Percentiles rank a stretch among this genome's conserved stretches.
Evolutionary conservation across 2,329 filamentous ascomycete species (phyloP).

Genomic region (Phaeophleospora eucalypticola): DNA sequence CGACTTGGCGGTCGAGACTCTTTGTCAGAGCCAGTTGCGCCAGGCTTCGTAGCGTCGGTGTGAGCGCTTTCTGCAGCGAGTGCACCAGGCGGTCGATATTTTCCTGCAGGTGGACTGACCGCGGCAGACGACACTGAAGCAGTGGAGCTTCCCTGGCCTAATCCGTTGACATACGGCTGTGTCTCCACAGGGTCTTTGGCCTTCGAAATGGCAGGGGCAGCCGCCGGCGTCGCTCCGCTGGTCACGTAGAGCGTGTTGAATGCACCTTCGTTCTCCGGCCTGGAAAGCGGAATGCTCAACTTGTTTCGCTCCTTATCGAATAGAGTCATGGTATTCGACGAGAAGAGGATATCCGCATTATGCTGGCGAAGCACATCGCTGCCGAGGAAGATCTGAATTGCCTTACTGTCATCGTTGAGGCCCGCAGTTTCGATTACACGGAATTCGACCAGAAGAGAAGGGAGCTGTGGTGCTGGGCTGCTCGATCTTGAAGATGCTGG

Average conservation of each 20-base stretch:
- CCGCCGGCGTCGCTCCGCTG: conserved; percentile 23
- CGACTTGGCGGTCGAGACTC: conserved; percentile 25
- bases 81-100: conserved; percentile 30
- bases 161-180: conserved; percentile 30
- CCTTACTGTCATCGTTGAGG: conserved; percentile 49
- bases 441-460: conserved; percentile 75
- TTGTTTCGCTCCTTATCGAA: conserved; percentile 84
- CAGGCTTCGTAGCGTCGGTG: conserved; percentile 19
- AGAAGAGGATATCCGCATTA: conserved; percentile 87
- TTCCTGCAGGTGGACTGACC: conserved; percentile 27
- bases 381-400: conserved; percentile 82
- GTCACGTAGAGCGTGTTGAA: conserved; percentile 74
- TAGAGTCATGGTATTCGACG: conserved; percentile 81
- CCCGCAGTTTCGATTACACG: conserved; percentile 59
- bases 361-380: conserved; percentile 82
- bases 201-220: conserved; percentile 1
- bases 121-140: conserved; percentile 22
- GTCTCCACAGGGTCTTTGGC: conserved; percentile 53
- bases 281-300: conserved; percentile 83
- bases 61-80: conserved; percentile 20
- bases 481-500: conserved; percentile 68
- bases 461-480: conserved; percentile 73
- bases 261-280: conserved; percentile 77
- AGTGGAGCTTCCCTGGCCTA: conserved; percentile 29
- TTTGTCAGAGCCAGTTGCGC: conserved; percentile 21